Base-by-base conservation (phyloP, 371 early-diverging fungal genomes). In the Syncephalis plumigaleata region DNA sequence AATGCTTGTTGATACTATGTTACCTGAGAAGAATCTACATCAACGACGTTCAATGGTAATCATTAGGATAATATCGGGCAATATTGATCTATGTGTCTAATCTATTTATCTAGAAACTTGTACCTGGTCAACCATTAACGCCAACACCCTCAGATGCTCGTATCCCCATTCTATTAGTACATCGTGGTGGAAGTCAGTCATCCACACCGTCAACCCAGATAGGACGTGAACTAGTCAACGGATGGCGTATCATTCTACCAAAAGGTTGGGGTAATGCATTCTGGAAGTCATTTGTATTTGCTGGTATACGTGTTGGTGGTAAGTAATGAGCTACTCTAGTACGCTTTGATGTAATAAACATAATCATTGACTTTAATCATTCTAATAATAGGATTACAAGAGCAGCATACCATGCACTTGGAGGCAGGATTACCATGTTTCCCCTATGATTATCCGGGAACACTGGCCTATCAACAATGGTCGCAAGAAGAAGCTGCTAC, bases 261-360 rank as follows among this genome's bases (percentile, higher is more conserved):
- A 59, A 63, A n/a, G 85, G 81, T 0, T 90, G 79, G 72, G 89
- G 75, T 1, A 75, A 80, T 63, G 58, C 77, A 0, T 77, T 95
- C 50, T 94, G 92, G 93, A 79, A 84, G 58, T 72, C 84, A 8
- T 61, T 95, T 9, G 63, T 80, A 7, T 93, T 85, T 70, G 89
- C 87, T 0, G 96, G 94, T 11, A 87, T 84, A 1, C 73, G 87
- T 24, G 79, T 75, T 1, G 81, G 75, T 24, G 90, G 86, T 22
- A 36, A 21, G 21, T 39, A n/a, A 39, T n/a, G n/a, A n/a, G n/a
- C n/a, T n/a, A n/a, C n/a, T n/a, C n/a, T n/a, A n/a, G n/a, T n/a
- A n/a, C n/a, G n/a, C n/a, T n/a, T n/a, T n/a, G n/a, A n/a, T n/a
- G n/a, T n/a, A n/a, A n/a, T n/a, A n/a, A n/a, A n/a, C n/a, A n/a